phyloP scores from a whole-genome alignment of 2,329 filamentous ascomycete genomes.

The Microdochium trichocladiopsis region DNA sequence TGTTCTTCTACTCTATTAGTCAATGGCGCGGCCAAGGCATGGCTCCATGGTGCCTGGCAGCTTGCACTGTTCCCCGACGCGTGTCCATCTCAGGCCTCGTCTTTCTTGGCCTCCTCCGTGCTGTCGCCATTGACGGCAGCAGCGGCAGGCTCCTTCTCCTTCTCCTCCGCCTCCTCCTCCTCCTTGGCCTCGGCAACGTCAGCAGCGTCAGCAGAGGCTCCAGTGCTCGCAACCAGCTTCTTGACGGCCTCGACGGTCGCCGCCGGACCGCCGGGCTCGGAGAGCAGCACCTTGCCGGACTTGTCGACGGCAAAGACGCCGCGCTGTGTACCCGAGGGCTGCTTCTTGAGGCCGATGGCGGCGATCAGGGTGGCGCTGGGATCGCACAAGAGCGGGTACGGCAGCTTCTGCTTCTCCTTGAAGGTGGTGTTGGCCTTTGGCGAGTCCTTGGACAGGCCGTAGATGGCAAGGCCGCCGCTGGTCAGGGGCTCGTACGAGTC shows the following conservation, averaged over 20 bases:
- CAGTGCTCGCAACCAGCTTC: conserved; percentile 50
- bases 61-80: no score
- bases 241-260: conserved; percentile 72
- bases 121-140: not conserved
- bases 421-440: conserved; percentile 91
- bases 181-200: conserved; percentile 8
- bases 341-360: conserved; percentile 86
- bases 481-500: conserved; percentile 74
- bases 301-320: conserved; percentile 87
- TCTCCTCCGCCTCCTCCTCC: conserved; percentile 2
- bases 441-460: conserved; percentile 80
- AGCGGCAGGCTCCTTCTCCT: conserved; percentile 6
- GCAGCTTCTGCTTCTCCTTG: conserved; percentile 83
- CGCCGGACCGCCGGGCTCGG: conserved; percentile 68
- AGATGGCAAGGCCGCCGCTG: conserved; percentile 75
- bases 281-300: conserved; percentile 69
- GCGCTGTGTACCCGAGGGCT: conserved; percentile 69
- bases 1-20: no score
- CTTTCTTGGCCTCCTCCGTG: not conserved
- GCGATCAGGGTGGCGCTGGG: conserved; percentile 64
- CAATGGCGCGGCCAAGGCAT: no score
- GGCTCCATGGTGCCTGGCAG: no score
- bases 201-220: conserved; percentile 33
- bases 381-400: conserved; percentile 85
- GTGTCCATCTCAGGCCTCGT: no score